Evolutionary conservation across 345 rosid species (phyloP).

Genomic region (Citrus hindsii): DNA sequence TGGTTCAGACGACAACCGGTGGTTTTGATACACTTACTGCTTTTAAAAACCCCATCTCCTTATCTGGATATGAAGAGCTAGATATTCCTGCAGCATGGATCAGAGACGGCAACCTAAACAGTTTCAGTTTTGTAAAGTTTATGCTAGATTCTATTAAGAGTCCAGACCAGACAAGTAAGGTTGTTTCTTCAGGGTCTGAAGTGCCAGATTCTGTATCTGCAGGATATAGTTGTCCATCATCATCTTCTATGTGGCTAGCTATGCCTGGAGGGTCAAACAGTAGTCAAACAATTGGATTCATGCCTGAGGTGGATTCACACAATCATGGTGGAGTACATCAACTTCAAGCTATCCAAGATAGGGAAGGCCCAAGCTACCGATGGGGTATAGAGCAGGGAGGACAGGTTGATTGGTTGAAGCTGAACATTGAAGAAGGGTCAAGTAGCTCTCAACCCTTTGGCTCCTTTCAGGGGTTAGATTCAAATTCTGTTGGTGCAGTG

Average conservation of each 20-base stretch:
- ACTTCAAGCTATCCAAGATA: not conserved
- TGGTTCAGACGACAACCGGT: not conserved
- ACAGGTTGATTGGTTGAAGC: constrained; percentile 7
- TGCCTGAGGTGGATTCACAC: not conserved
- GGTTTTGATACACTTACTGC: not conserved
- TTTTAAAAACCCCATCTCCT: not conserved
- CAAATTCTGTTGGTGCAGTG: not conserved
- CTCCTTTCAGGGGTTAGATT: not conserved
- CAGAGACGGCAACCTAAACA: not conserved
- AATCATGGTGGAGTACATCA: not conserved
- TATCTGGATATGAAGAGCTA: not conserved
- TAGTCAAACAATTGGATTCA: constrained; percentile 3
- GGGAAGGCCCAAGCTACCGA: not conserved
- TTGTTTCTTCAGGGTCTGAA: not conserved
- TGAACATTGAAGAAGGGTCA: not conserved
- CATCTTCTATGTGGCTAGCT: not conserved
- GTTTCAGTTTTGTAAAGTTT: constrained; percentile 4
- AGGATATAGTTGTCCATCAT: not conserved
- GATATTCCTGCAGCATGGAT: not conserved
- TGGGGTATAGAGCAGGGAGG: constrained; percentile 6
- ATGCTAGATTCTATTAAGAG: constrained; percentile 5
- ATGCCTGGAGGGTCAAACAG: not conserved
- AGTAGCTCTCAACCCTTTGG: not conserved
- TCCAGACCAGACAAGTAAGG: not conserved
- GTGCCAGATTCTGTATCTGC: constrained; percentile 1